Percentiles rank a stretch among this genome's conserved stretches.
Evolutionary conservation across 345 rosid genomes (phyloP).

Genomic region (Hibiscus tridactylites): DNA sequence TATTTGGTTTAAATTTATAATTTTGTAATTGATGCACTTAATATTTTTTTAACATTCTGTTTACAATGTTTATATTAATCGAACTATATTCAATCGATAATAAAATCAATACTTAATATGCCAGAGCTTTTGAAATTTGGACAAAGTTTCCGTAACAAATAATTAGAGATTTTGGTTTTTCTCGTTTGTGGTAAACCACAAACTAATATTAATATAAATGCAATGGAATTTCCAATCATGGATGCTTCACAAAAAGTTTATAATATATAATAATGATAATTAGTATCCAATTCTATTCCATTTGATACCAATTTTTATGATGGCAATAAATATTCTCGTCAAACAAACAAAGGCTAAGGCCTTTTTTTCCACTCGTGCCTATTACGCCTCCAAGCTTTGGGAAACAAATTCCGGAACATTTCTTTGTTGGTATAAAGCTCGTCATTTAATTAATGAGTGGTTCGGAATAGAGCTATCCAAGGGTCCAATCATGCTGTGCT

Average conservation of each 20-base stretch:
- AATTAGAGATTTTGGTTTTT: neutral
- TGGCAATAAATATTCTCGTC: neutral
- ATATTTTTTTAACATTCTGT: too few species aligned
- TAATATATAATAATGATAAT: neutral
- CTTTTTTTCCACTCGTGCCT: neutral
- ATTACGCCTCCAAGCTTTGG: slow-evolving; percentile 2
- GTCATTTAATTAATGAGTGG: neutral
- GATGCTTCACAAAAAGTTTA: neutral
- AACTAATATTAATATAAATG: neutral
- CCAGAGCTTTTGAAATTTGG: neutral
- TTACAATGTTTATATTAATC: too few species aligned
- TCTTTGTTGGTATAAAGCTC: neutral
- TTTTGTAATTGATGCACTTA: neutral
- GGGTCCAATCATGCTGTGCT: neutral
- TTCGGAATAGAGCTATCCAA: neutral
- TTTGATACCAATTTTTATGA: neutral
- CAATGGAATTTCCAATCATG: neutral
- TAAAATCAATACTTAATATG: neutral
- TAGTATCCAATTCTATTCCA: neutral
- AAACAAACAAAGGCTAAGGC: neutral
- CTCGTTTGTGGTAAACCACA: neutral
- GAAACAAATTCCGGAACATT: neutral
- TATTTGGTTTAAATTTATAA: too few species aligned
- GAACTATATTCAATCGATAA: too few species aligned
- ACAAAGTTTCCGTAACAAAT: too few species aligned